Base-by-base conservation (phyloP, 306 rosid genomes). In the Citrullus colocynthis region DNA sequence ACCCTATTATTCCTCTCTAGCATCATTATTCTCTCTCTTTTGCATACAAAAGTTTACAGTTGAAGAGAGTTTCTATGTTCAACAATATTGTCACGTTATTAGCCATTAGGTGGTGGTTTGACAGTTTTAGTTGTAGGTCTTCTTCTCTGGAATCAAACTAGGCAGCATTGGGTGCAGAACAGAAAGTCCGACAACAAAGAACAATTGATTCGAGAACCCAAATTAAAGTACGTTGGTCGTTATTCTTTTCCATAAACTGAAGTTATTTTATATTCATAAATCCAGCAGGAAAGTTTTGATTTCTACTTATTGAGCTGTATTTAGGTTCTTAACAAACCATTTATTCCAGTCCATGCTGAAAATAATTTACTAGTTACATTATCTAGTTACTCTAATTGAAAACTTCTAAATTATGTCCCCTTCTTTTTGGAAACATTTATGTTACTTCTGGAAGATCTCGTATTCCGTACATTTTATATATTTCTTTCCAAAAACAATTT, bases 81-180 rank as follows among this genome's bases (percentile, higher is more conserved):
- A 34, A 17, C 34, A 9, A 36, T 59, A 15, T 56, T 76, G 10
- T 41, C 54, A 20, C 58, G 20, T 5, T 58, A 20, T 41, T 57
- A 70, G 34, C 17, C 41, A n/a, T 39, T 41, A 71, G 76, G 20
- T 45, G 39, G 76, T 71, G 76, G 76, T 59, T 76, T 57, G 71
- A 42, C 41, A 12, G 18, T 76, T 76, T 7, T 20, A 21, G 76
- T 72, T 49, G 76, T 72, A 72, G 76, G 76, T 60, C 79, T 76
- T 76, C 79, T 57, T 39, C 79, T 76, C 37, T 76, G 79, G 79
- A 76, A 76, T 24, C 79, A 76, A 57, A 44, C 16, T 39, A 76
- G 79, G 58, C 79, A 59, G 56, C 57, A 59, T 9, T 76, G 79
- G 79, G 17, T 60, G 41, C n/a, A 42, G 67, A 76, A 24, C 20